Conservation (phyloP, 768 basidiomycete species). For the Strobilomyces dryophilus region DNA sequence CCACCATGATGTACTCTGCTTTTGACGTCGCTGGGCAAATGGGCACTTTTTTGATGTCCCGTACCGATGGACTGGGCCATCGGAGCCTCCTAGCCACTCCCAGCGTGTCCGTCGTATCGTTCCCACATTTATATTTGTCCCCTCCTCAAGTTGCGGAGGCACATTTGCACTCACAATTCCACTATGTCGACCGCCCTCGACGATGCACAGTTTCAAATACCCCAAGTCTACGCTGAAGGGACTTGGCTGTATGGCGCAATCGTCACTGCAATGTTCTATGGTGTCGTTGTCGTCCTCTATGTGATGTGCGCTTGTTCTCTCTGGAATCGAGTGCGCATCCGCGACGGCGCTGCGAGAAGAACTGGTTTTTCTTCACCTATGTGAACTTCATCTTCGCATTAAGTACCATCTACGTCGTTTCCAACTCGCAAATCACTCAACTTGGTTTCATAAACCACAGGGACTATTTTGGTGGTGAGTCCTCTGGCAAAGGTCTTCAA, state of each 20-base stretch:
- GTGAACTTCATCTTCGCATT: constrained; percentile 27
- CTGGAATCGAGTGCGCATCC: constrained; percentile 20
- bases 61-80: not conserved
- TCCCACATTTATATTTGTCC: constrained; percentile 7
- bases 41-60: not conserved
- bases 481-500: not conserved
- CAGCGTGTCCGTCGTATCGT: not conserved
- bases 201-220: constrained; percentile 10
- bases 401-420: constrained; percentile 25
- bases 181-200: constrained; percentile 15
- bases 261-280: constrained; percentile 26
- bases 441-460: constrained; percentile 30
- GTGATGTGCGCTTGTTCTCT: constrained; percentile 26
- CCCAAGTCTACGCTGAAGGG: constrained; percentile 21
- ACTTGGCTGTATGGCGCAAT: constrained; percentile 31
- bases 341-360: constrained; percentile 8
- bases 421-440: constrained; percentile 26
- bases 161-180: not conserved
- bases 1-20: not conserved
- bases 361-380: constrained; percentile 29
- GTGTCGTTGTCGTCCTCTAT: constrained; percentile 24
- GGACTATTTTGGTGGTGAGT: constrained; percentile 29
- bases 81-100: not conserved
- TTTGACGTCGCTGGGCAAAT: not conserved
- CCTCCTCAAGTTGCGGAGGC: not conserved